Evolutionary conservation across 805 yeast genomes (phyloP), one percentile per base, ranked within the genome.

Genomic region (Scheffersomyces coipomensis): DNA sequence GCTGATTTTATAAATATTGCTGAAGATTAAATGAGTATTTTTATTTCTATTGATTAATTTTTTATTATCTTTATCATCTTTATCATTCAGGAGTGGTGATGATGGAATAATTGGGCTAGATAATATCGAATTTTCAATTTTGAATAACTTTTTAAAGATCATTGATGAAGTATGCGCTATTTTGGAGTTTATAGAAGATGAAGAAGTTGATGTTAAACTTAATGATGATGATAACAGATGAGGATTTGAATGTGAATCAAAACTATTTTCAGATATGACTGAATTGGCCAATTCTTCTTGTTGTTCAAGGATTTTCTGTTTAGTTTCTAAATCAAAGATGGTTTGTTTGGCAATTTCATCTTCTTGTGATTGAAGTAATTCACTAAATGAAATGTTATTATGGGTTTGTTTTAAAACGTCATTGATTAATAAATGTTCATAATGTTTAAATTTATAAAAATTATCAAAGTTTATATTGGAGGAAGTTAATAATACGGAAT

Each of bases 221-320:
- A 61, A 45, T 12, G 70, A 64, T 1, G 73, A 66, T 4, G 71
- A 53, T n/a, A 64, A 51, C 60, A 62, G 59, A 17, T 51, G 50
- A n/a, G n/a, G n/a, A n/a, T n/a, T n/a, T 24, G 50, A 44, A n/a
- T 44, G 44, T 3, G 45, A 27, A 7, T 44, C 47, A 17, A 37
- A 43, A 9, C 49, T 58, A 15, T 53, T 48, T 8, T 39, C 32
- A 6, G 58, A 48, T 26, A 37, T 35, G 3, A 49, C 31, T 2
- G 62, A 54, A 9, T 42, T 49, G 9, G 55, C 49, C 13, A 58
- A 43, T 29, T 43, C 39, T 34, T 60, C 61, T 33, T 62, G 67
- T 34, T 48, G 52, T 21, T 46, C 57, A 21, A 54, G 36, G 3
- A 58, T 44, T 16, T 47, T 47, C 24, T 46, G 55, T 29, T 55